Conservation (phyloP, 805 yeast species). For the Kurtzmaniella cleridarum region DNA sequence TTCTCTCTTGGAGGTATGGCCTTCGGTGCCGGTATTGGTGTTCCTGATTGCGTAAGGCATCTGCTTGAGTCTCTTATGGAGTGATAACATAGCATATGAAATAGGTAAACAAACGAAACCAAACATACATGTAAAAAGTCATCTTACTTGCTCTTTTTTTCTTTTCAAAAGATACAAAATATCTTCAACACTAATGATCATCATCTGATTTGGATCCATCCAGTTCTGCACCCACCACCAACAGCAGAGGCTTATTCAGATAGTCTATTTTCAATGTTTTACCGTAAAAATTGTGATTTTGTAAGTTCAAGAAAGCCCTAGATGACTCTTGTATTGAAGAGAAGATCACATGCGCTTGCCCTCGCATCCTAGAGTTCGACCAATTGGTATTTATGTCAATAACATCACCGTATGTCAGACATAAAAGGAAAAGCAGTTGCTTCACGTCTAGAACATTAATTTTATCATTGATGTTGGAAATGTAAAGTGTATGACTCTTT, state of each 20-base stretch:
- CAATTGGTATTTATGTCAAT: constrained; percentile 39
- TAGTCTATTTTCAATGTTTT: constrained; percentile 43
- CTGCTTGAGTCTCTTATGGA: constrained; percentile 32
- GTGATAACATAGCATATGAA: background rate
- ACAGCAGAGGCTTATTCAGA: constrained; percentile 12
- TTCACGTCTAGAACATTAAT: constrained; percentile 40
- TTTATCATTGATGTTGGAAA: constrained; percentile 56
- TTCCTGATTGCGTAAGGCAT: constrained; percentile 77
- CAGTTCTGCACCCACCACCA: constrained; percentile 1
- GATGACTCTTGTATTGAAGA: constrained; percentile 46
- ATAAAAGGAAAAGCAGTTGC: constrained; percentile 52
- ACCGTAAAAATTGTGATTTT: constrained; percentile 48
- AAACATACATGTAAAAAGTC: too few relatives aligned
- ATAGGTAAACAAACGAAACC: too few relatives aligned
- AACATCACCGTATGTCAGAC: constrained; percentile 63
- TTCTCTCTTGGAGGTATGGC: constrained; percentile 76
- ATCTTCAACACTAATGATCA: too few relatives aligned
- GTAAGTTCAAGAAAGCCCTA: constrained; percentile 43
- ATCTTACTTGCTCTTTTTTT: too few relatives aligned
- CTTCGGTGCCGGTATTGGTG: constrained; percentile 73
- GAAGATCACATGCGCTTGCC: constrained; percentile 63
- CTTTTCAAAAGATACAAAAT: too few relatives aligned
- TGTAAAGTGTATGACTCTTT: constrained; percentile 47
- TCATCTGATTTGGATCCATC: constrained; percentile 2
- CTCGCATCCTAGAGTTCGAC: constrained; percentile 44